Evolutionary conservation across 495 filamentous ascomycete genomes (phyloP).

Genomic region (Geoglossum glabrum): DNA sequence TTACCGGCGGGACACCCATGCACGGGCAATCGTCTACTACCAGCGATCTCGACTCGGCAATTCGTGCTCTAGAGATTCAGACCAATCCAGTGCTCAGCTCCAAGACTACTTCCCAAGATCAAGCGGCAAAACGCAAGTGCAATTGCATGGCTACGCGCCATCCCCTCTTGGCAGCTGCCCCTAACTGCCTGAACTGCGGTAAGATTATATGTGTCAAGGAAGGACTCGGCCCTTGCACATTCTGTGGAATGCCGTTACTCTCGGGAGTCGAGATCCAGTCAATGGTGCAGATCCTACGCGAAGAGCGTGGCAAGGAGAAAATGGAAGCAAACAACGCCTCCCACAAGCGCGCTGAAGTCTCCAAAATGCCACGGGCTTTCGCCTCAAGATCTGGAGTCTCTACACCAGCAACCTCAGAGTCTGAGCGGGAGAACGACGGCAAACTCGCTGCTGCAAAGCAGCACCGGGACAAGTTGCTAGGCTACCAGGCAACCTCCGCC

Average conservation of each 20-base stretch:
- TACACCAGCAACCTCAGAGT: background rate
- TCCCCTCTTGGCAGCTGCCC: conserved; percentile 64
- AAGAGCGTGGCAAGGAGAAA: conserved; percentile 70
- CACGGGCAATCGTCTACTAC: conserved; percentile 56
- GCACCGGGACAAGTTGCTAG: conserved; percentile 66
- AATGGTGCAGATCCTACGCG: conserved; percentile 72
- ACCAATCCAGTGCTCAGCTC: conserved; percentile 55
- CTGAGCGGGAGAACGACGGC: conserved; percentile 16
- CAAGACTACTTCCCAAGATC: conserved; percentile 14
- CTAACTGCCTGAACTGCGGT: conserved; percentile 82
- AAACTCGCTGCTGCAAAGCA: conserved; percentile 33
- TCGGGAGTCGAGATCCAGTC: conserved; percentile 48
- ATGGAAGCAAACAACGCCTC: conserved; percentile 55
- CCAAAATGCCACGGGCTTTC: conserved; percentile 25
- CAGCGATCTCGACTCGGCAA: conserved; percentile 72
- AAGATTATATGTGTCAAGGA: conserved; percentile 96
- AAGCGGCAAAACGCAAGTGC: conserved; percentile 40
- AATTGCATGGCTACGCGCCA: conserved; percentile 73
- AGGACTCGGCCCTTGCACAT: conserved; percentile 86
- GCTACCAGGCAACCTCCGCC: conserved; percentile 77
- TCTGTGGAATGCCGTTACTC: conserved; percentile 59
- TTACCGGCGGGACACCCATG: conserved; percentile 55
- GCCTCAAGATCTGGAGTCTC: conserved; percentile 13
- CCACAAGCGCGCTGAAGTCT: conserved; percentile 45
- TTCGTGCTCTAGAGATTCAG: conserved; percentile 71